Base-by-base conservation (phyloP, 805 yeast genomes). In the Saccharomyces mikatae region DNA sequence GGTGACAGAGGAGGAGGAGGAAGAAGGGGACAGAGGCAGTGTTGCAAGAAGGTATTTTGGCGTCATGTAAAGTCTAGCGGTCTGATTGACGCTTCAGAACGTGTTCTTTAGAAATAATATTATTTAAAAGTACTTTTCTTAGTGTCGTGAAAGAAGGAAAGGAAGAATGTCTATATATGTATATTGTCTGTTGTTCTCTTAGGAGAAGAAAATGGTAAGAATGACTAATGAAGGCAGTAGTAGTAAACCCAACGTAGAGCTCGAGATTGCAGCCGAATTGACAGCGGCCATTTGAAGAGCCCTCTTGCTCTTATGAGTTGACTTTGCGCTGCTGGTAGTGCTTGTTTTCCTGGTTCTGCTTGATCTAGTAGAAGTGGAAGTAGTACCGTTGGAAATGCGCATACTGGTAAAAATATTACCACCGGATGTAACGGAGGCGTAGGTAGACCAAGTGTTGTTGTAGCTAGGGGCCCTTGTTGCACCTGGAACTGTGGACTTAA, bases 381-480 rank as follows among this genome's bases (percentile, higher is more conserved):
- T 36, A 4, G 22, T 36, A 9, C 13, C 17, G 4, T 36, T 36
- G 44, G 13, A 36, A 17, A 24, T 6, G 41, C 9, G 41, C 21
- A 14, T 22, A 22, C 54, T 52, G 22, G 67, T 63, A 54, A 66
- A 66, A 13, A 66, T 64, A 49, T 66, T 52, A 30, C 70, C 71
- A 14, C 68, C 67, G 2, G 69, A 51, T 10, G 58, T 50, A 26
- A 63, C 58, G 6, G 61, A 49, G n/a, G 52, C 58, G 21, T 54
- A 47, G 0, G 67, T 62, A 14, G 71, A 53, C 71, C 73, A 75
- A 4, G 83, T 78, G 8, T 74, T 62, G 2, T 80, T 72, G 60
- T 75, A 81, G 2, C 65, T 70, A 2, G 78, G 64, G 1, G 81
- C 86, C 5, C 65, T 62, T 1, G 68, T 63, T 0, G 85, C 84